A percentile compares a stretch with the other conserved stretches of the same genome.
Conservation (phyloP, 2,329 filamentous ascomycete genomes). For the Scedosporium apiospermum region DNA sequence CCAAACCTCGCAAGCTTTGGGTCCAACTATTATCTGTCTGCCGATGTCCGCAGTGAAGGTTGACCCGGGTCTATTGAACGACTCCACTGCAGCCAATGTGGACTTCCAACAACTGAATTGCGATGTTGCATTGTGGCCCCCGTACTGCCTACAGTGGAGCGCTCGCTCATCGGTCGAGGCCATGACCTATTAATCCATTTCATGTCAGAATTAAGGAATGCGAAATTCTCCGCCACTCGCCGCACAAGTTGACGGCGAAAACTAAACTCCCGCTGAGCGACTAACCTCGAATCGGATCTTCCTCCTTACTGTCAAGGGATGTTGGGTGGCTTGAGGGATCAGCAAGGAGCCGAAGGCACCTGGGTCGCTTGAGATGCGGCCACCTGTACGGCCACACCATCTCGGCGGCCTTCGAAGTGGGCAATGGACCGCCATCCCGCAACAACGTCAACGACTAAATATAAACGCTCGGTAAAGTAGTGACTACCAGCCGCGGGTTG, state of each 20-base stretch:
- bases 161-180: too few species aligned
- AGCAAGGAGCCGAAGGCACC: not conserved
- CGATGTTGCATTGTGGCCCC: too few species aligned
- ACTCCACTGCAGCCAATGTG: too few species aligned
- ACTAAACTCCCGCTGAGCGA: not conserved
- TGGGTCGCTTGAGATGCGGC: not conserved
- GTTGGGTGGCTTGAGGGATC: not conserved
- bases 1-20: too few species aligned
- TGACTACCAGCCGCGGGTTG: not conserved
- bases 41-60: too few species aligned
- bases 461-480: not conserved
- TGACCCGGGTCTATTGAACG: too few species aligned
- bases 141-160: not conserved
- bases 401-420: not conserved
- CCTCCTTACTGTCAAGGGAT: not conserved
- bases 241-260: not conserved
- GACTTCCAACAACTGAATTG: too few species aligned
- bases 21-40: too few species aligned
- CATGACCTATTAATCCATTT: not conserved
- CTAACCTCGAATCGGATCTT: not conserved
- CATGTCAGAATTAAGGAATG: not conserved
- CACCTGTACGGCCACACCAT: not conserved
- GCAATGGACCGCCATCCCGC: not conserved
- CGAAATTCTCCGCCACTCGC: not conserved
- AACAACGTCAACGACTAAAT: not conserved